Base-by-base conservation (phyloP, 768 basidiomycete species). In the Rhodotorula kratochvilovae region DNA sequence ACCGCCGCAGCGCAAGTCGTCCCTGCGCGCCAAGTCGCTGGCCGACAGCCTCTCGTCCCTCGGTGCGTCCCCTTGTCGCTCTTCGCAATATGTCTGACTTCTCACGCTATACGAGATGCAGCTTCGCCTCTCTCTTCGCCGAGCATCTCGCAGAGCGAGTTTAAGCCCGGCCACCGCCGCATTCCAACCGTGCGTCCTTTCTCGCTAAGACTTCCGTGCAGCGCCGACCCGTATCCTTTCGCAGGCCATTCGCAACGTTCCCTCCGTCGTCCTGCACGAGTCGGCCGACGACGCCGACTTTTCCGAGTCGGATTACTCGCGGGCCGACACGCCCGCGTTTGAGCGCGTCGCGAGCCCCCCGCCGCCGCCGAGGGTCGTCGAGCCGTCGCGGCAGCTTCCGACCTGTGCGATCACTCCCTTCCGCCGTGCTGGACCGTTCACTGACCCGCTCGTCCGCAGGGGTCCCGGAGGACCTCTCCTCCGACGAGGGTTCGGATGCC, bases 221-320 rank as follows among this genome's bases (percentile, higher is more conserved):
- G 5, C 35, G 0, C 57, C 29, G 27, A 53, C 61, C 23, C 51
- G 21, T 23, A 4, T 12, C 23, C 2, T 21, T 21, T 5, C 8
- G 42, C 58, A 70, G 69, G 70, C 69, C 10, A 71, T 71, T 31
- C 73, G 73, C 31, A 66, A 56, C 57, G 50, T 71, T 23, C 73
- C 73, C 0, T 68, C 66, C 11, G 60, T 74, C 46, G 31, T 68
- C 36, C 61, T 74, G 12, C 53, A 65, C 50, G 69, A 71, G 61
- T 66, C 60, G 17, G 67, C 46, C 19, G 70, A 74, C 61, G 73
- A 71, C 23, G 63, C 46, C 39, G 63, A 61, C 53, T 36, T 29
- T 25, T 42, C 42, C 29, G 60, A 66, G 29, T 51, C 59, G 23
- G 70, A 71, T 10, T 33, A 12, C 21, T 57, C 66, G 46, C 31